Conservation (phyloP, 148 eudicot species). For the Camellia granthamiana region DNA sequence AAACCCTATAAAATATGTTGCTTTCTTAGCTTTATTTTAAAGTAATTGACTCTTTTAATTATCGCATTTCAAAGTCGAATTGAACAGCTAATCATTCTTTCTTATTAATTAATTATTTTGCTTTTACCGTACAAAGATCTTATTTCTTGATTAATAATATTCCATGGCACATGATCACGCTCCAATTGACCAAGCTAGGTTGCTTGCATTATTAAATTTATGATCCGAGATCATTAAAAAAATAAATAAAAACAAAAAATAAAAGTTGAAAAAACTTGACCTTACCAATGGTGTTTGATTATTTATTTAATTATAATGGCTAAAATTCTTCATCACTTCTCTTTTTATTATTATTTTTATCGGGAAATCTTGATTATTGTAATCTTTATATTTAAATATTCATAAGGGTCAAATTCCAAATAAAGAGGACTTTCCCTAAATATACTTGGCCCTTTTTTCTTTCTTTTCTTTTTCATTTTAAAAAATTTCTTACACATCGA, state of each 20-base stretch:
- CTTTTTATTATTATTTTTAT: no score
- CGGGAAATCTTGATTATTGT: not conserved
- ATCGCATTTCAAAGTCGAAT: not conserved
- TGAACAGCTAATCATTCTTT: not conserved
- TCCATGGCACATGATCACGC: not conserved
- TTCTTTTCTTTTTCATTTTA: no score
- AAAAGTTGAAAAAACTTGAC: not conserved
- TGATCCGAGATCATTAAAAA: not conserved
- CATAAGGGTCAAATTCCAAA: not conserved
- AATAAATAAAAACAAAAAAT: no score
- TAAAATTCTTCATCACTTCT: not conserved
- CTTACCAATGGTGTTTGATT: not conserved
- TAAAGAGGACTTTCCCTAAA: not conserved
- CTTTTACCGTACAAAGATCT: not conserved
- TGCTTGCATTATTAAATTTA: not conserved
- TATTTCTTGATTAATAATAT: not conserved
- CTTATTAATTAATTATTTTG: not conserved
- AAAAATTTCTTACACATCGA: not conserved
- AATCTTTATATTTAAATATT: not conserved
- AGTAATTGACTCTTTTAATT: not conserved
- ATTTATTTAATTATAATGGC: not conserved
- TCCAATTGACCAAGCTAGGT: not conserved
- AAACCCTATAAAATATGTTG: not conserved
- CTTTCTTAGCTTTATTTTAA: not conserved
- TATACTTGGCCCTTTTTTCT: no score